Evolutionary conservation across 2,329 filamentous ascomycete genomes (phyloP).

Genomic region (Trichoderma sp.): DNA sequence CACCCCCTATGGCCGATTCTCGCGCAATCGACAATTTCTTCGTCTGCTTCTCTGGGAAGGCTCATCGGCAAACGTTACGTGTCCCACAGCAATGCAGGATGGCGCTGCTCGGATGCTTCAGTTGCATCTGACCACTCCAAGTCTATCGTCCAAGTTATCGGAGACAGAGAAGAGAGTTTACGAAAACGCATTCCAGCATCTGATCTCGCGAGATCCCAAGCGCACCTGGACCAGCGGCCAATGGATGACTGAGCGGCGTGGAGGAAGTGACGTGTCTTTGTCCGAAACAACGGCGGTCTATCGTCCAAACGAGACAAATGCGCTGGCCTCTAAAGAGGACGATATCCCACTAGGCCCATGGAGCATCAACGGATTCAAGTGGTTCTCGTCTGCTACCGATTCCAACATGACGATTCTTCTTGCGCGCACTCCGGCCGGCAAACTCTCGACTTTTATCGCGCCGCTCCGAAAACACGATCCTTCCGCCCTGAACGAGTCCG

Average conservation of each 20-base stretch:
- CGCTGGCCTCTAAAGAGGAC: conserved; percentile 30
- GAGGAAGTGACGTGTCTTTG: conserved; percentile 69
- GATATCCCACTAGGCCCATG: conserved; percentile 56
- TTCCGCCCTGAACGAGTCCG: conserved; percentile 37
- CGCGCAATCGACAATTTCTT: conserved; percentile 63
- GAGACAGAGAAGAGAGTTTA: conserved; percentile 49
- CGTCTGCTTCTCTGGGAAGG: conserved; percentile 61
- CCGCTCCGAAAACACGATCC: conserved; percentile 58
- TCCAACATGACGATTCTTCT: conserved; percentile 62
- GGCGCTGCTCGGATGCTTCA: conserved; percentile 59
- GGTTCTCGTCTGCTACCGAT: conserved; percentile 44
- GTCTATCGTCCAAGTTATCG: conserved; percentile 31
- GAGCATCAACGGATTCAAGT: conserved; percentile 69
- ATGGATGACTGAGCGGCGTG: conserved; percentile 76
- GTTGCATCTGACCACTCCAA: conserved; percentile 46
- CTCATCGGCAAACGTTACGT: conserved; percentile 64
- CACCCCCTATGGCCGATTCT: conserved; percentile 52
- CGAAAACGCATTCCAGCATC: conserved; percentile 54
- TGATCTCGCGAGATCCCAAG: conserved; percentile 55
- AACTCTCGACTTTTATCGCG: conserved; percentile 65
- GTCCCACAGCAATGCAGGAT: conserved; percentile 72
- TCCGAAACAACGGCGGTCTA: conserved; percentile 64
- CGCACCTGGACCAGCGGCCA: conserved; percentile 73
- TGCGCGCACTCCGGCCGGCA: conserved; percentile 55
- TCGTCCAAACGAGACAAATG: conserved; percentile 28